A percentile compares a stretch with the other conserved stretches of the same genome.
These are phyloP conservation scores for Pilobolus umbonatus DNA, from an alignment of 192 early-diverging fungal genomes.

Conservation along the genomic window DNA sequence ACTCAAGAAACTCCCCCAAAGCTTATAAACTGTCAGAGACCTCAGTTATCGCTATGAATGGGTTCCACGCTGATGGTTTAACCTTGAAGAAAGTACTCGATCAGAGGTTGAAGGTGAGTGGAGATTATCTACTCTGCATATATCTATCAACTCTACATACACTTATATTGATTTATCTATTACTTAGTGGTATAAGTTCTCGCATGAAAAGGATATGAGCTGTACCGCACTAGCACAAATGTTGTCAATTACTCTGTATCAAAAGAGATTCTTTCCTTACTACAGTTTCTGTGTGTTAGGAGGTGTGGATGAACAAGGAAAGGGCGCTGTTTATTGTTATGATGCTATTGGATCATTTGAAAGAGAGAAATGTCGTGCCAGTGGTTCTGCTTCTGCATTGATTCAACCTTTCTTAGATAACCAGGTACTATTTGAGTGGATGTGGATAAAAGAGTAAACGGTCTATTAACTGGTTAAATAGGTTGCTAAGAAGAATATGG, in stretches of 20 bases:
- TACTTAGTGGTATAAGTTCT: constrained; percentile 80
- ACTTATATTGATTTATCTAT: constrained; percentile 2
- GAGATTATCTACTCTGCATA: not conserved
- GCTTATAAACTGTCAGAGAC: constrained; percentile 81
- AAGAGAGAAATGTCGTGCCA: constrained; percentile 65
- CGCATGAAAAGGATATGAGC: constrained; percentile 87
- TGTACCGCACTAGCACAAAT: constrained; percentile 87
- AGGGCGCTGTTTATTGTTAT: constrained; percentile 87
- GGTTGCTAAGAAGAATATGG: constrained; percentile 73
- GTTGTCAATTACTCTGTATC: constrained; percentile 89
- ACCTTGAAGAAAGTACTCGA: constrained; percentile 77
- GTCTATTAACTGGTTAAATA: too few relatives aligned
- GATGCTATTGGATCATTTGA: constrained; percentile 93
- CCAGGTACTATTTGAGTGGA: too few relatives aligned
- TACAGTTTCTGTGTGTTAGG: constrained; percentile 87
- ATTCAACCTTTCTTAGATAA: constrained; percentile 98
- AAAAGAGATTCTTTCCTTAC: constrained; percentile 94
- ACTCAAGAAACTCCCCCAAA: constrained; percentile 91
- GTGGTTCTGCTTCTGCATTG: constrained; percentile 82
- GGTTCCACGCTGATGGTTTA: constrained; percentile 85
- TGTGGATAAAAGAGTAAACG: constrained; percentile 34
- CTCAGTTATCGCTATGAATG: constrained; percentile 79
- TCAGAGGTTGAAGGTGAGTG: constrained; percentile 79
- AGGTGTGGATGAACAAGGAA: constrained; percentile 86
- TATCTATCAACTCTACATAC: too few relatives aligned